Evolutionary conservation across 495 filamentous ascomycete genomes (phyloP).

Genomic region (Pyrenula massariospora): DNA sequence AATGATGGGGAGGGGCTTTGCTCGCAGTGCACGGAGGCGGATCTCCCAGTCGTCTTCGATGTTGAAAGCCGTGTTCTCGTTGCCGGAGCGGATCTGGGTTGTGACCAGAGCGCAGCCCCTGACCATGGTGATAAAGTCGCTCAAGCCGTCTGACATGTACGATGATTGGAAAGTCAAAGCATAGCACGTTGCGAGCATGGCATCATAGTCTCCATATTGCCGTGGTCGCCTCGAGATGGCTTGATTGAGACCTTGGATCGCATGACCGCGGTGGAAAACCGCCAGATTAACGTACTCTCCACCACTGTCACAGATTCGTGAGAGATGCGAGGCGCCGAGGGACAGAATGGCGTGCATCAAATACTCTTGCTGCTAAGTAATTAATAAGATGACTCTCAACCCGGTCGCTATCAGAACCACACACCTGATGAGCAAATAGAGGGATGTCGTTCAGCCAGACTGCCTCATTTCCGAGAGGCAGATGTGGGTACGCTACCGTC

Average conservation of each 20-base stretch:
- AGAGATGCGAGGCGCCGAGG: constrained; percentile 43
- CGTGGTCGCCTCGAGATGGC: constrained; percentile 22
- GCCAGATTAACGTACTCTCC: constrained; percentile 21
- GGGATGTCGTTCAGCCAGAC: constrained; percentile 49
- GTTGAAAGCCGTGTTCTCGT: constrained; percentile 33
- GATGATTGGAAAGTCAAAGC: constrained; percentile 49
- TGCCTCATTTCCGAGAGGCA: constrained; percentile 44
- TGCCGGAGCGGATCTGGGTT: constrained; percentile 30
- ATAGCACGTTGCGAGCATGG: constrained; percentile 45
- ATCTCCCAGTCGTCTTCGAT: constrained; percentile 19
- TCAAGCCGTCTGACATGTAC: constrained; percentile 44
- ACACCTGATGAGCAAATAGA: constrained; percentile 40
- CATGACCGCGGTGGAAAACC: constrained; percentile 42
- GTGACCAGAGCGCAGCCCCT: constrained; percentile 45
- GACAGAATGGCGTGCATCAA: constrained; percentile 49
- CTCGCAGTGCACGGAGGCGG: constrained; percentile 18
- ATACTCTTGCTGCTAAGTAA: constrained; percentile 14
- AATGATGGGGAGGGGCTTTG: constrained; percentile 20
- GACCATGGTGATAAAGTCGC: constrained; percentile 52
- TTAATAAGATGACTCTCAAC: neutral
- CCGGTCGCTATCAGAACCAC: constrained; percentile 2
- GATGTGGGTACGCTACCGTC: constrained; percentile 42
- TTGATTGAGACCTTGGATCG: constrained; percentile 40
- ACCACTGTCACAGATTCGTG: constrained; percentile 11
- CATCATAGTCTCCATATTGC: constrained; percentile 26